Evolutionary conservation across 148 eudicot species (phyloP).

Genomic region (Pouteria glomerata): DNA sequence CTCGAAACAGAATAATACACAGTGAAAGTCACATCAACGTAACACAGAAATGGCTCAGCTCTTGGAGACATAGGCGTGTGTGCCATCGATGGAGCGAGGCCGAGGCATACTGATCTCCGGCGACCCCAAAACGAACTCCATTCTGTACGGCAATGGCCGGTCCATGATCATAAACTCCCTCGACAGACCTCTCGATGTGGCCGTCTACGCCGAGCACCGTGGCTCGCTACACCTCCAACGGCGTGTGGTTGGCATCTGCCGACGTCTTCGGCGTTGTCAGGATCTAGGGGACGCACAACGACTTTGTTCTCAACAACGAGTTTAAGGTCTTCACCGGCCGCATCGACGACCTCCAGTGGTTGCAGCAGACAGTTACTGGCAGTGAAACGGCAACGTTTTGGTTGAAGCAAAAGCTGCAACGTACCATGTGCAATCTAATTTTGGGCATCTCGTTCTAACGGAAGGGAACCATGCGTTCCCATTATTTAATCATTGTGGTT

Average conservation of each 20-base stretch:
- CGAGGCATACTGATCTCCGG: no score
- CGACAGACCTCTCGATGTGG: slow-evolving; percentile 51
- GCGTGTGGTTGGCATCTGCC: slow-evolving; percentile 90
- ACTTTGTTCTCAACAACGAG: slow-evolving; percentile 85
- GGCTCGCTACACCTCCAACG: slow-evolving; percentile 75
- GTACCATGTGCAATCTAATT: no score
- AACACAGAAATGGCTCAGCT: slow-evolving; percentile 35
- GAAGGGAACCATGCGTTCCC: no score
- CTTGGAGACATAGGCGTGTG: slow-evolving; percentile 73
- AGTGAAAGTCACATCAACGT: not conserved
- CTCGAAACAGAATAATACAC: not conserved
- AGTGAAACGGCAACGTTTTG: no score
- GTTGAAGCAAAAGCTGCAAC: no score
- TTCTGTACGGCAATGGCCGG: slow-evolving; percentile 75
- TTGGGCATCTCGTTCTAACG: no score
- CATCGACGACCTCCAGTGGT: slow-evolving; percentile 91
- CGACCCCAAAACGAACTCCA: slow-evolving; percentile 67
- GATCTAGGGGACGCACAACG: no score
- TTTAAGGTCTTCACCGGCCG: slow-evolving; percentile 77
- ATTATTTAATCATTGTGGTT: no score
- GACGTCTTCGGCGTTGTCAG: slow-evolving; percentile 73
- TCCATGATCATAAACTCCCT: slow-evolving; percentile 72
- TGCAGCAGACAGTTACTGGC: no score
- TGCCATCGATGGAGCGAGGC: slow-evolving; percentile 79
- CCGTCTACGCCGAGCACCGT: slow-evolving; percentile 73